phyloP scores from a whole-genome alignment of 176 grass and related monocot genomes.

The Panicum miliaceum region DNA sequence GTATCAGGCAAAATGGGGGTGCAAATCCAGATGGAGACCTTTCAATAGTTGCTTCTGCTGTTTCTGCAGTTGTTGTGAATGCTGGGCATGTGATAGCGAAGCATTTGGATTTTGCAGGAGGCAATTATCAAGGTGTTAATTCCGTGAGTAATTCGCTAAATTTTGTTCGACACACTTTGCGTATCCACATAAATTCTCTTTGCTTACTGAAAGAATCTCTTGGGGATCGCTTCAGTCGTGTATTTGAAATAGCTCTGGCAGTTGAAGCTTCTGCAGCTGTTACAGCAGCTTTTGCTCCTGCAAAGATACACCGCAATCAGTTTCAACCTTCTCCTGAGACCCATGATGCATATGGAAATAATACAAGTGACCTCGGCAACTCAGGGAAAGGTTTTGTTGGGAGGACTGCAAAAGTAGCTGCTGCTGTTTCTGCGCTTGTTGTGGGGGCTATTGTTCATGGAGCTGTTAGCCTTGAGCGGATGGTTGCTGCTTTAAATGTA shows the following conservation, averaged over 20 bases:
- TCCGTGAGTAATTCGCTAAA: slow-evolving; percentile 61
- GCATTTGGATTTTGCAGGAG: slow-evolving; percentile 76
- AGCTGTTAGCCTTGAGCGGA: slow-evolving; percentile 75
- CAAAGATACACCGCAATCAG: slow-evolving; percentile 87
- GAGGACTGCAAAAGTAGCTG: slow-evolving; percentile 76
- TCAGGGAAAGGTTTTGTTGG: slow-evolving; percentile 70
- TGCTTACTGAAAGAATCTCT: slow-evolving; percentile 94
- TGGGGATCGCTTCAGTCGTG: slow-evolving; percentile 74
- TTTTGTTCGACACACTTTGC: slow-evolving; percentile 72
- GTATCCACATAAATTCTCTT: slow-evolving; percentile 80
- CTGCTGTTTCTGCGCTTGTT: slow-evolving; percentile 88
- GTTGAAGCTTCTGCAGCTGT: slow-evolving; percentile 82
- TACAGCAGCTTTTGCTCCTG: slow-evolving; percentile 64
- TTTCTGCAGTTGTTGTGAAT: slow-evolving; percentile 85
- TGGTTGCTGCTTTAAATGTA: slow-evolving; percentile 83
- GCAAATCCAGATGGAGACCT: slow-evolving; percentile 74
- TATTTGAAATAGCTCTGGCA: slow-evolving; percentile 89
- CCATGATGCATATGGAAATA: slow-evolving; percentile 79
- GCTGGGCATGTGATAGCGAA: slow-evolving; percentile 77
- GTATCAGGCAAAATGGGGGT: slow-evolving; percentile 77
- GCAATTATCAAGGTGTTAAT: slow-evolving; percentile 68
- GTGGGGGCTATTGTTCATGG: slow-evolving; percentile 89
- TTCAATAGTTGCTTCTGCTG: slow-evolving; percentile 75
- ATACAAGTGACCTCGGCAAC: slow-evolving; percentile 75
- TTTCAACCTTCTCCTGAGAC: slow-evolving; percentile 85